phyloP scores from a whole-genome alignment of 2,329 filamentous ascomycete genomes.

The Aspergillus transmontanensis region DNA sequence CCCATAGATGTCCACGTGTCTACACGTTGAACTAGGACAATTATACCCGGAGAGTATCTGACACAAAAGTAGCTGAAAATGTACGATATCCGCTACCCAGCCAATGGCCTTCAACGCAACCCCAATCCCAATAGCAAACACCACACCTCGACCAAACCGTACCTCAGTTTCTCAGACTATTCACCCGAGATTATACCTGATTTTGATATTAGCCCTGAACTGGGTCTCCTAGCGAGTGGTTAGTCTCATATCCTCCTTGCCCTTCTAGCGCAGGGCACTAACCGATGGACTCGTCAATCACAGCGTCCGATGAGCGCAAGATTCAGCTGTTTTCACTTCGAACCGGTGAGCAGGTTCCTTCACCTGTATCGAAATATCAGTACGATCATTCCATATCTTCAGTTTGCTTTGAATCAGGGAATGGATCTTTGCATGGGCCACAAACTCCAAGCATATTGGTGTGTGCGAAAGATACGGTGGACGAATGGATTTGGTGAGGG shows the following conservation, averaged over 20 bases:
- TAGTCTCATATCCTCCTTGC: constrained; percentile 9
- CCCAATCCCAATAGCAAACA: constrained; percentile 30
- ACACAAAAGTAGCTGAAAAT: constrained; percentile 37
- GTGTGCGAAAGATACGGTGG: constrained; percentile 32
- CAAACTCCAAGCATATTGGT: constrained; percentile 40
- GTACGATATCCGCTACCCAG: constrained; percentile 44
- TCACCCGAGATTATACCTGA: constrained; percentile 29
- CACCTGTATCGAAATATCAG: constrained; percentile 27
- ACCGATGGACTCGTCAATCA: neutral
- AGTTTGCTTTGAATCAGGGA: constrained; percentile 38
- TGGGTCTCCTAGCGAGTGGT: constrained; percentile 44
- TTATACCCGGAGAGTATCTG: neutral
- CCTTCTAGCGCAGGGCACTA: neutral
- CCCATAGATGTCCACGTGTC: neutral
- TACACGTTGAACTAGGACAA: neutral
- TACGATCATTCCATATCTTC: constrained; percentile 31
- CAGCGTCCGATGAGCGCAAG: constrained; percentile 36
- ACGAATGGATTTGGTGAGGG: constrained; percentile 43
- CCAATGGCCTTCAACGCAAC: constrained; percentile 28
- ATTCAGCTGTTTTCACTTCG: constrained; percentile 43
- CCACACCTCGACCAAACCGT: constrained; percentile 37
- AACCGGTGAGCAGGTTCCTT: constrained; percentile 36
- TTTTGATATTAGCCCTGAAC: constrained; percentile 41
- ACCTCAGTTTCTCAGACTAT: constrained; percentile 40
- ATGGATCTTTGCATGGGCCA: constrained; percentile 24